Evolutionary conservation across 2,329 filamentous ascomycete genomes (phyloP), one percentile per base, ranked within the genome.

Genomic region (Cadophora gregata): DNA sequence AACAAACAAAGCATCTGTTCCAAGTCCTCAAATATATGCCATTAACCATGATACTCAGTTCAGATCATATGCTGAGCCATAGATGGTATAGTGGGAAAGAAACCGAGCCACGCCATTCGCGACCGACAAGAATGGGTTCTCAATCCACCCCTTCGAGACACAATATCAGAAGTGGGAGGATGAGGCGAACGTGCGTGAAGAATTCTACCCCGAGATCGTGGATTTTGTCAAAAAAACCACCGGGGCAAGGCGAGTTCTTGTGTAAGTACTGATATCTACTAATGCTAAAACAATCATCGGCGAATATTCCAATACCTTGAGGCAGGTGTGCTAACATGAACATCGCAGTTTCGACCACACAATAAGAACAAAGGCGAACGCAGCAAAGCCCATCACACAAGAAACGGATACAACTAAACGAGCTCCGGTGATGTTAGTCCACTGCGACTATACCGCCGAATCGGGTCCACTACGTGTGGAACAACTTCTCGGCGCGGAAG

Each of bases 361-460:
- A n/a, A 69, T 69, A 42, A 59, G 68, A n/a, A 56, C 64, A 47
- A 67, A 69, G n/a, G 33, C 50, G 29, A 69, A 67, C 42, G 55
- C 63, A 51, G 63, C 31, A 42, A 70, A 70, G n/a, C 56, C 60
- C 14, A 14, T 70, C 10, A 70, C 68, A n/a, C 38, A 67, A 16
- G 59, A 70, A 47, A 67, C 55, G 4, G 61, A 64, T 31, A 70
- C 68, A 2, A 62, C 63, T 10, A 66, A 67, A 38, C 65, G 65
- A 19, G 61, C 68, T 3, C 68, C 68, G 8, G 68, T 70, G 8
- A 67, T 67, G 68, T 36, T 70, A 3, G 66, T 66, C 1, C 68
- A 70, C 50, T 70, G 68, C 53, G 68, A 70, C 63, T 70, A 70
- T 33, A 70, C 68, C 6, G 55, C 60, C 10, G 63, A 67, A 31